Percentiles rank a stretch among this genome's conserved stretches.
phyloP scores from a whole-genome alignment of 805 yeast genomes.

The Blastobotrys parvus region DNA sequence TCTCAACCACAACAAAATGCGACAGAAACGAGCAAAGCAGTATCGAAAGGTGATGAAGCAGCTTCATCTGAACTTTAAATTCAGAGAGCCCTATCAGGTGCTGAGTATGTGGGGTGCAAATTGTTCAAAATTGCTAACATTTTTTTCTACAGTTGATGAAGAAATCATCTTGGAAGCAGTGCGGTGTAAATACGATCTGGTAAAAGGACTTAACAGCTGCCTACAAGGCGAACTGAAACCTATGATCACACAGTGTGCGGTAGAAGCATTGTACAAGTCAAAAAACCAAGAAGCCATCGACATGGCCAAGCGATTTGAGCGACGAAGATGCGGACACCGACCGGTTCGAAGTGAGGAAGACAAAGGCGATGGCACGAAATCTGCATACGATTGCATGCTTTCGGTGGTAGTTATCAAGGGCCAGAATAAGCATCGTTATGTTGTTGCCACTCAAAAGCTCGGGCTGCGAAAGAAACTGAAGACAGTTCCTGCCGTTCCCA shows the following conservation, averaged over 20 bases:
- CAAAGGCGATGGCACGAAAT: neutral
- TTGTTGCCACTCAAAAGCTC: constrained; percentile 77
- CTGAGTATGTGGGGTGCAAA: no score
- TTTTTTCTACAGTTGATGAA: no score
- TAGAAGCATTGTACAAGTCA: constrained; percentile 70
- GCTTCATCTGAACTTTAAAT: constrained; percentile 77
- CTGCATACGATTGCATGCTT: constrained; percentile 66
- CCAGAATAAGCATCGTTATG: constrained; percentile 80
- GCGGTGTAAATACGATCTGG: constrained; percentile 64
- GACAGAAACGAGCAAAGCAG: constrained; percentile 91
- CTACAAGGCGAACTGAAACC: constrained; percentile 80
- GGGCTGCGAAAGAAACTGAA: constrained; percentile 62
- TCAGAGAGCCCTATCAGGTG: constrained; percentile 90
- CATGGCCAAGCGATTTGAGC: constrained; percentile 73
- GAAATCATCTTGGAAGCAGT: constrained; percentile 60
- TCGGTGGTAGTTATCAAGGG: constrained; percentile 60
- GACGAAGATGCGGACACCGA: constrained; percentile 87
- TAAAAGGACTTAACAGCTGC: constrained; percentile 71
- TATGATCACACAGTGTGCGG: constrained; percentile 92
- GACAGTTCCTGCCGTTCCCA: constrained; percentile 79
- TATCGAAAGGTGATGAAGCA: constrained; percentile 89
- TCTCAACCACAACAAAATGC: constrained; percentile 42
- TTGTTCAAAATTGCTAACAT: no score
- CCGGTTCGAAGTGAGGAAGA: constrained; percentile 47
- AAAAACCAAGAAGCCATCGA: constrained; percentile 70